A percentile compares a stretch with the other conserved stretches of the same genome.
Evolutionary conservation across 208 protist species (phyloP).

Genomic region (Trypanosoma avium): DNA sequence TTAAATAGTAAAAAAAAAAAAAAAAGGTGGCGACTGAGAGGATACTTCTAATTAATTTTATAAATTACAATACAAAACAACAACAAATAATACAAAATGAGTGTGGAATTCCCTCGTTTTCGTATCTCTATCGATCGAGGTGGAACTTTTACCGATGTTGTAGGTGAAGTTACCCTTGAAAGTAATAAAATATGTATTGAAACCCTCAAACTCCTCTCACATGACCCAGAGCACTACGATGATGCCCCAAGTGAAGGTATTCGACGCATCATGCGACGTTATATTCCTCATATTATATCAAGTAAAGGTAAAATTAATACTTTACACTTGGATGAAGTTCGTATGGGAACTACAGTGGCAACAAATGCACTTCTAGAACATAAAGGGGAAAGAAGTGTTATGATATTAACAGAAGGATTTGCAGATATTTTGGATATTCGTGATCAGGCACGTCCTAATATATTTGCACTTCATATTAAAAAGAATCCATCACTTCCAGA

Average conservation of each 20-base stretch:
- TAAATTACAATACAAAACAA: conserved; percentile 11
- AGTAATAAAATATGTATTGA: conserved; percentile 28
- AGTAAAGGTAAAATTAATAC: conserved; percentile 57
- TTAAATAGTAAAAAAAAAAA: too few relatives aligned
- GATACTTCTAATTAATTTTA: too few relatives aligned
- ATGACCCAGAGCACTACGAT: conserved; percentile 91
- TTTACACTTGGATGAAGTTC: conserved; percentile 82
- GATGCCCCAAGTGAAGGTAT: conserved; percentile 97
- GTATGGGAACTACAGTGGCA: conserved; percentile 97
- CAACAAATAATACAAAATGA: conserved; percentile 14
- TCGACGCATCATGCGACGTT: conserved; percentile 76
- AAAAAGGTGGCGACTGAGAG: too few relatives aligned
- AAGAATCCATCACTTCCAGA: conserved; percentile 89
- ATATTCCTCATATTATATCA: conserved; percentile 34
- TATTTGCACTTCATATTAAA: conserved; percentile 94
- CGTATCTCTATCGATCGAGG: conserved; percentile 93
- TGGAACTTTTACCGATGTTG: conserved; percentile 96
- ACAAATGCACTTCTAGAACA: conserved; percentile 96
- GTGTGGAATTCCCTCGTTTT: conserved; percentile 31
- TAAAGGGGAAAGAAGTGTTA: conserved; percentile 89
- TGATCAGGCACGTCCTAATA: conserved; percentile 87
- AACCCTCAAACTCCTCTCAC: conserved; percentile 94
- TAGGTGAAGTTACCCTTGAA: conserved; percentile 61
- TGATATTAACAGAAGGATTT: conserved; percentile 94
- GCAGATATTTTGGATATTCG: conserved; percentile 94